Percentiles rank a stretch among this genome's conserved stretches.
These are phyloP conservation scores for Alternaria sp. DNA, from an alignment of 2,329 filamentous ascomycete genomes.

Conservation along the genomic window DNA sequence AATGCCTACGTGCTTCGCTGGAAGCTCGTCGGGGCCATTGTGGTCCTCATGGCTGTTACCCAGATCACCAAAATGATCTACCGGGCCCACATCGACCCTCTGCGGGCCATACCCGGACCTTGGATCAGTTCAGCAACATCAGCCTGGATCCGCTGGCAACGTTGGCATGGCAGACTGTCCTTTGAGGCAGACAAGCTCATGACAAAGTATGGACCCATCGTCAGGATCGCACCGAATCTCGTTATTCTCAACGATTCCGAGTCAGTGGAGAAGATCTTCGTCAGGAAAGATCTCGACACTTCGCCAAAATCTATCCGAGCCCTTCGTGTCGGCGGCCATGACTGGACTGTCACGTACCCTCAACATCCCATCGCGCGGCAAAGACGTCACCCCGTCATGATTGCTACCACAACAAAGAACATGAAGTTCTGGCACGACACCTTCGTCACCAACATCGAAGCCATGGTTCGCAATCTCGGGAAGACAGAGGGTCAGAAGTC, in stretches of 20 bases:
- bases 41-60: neutral
- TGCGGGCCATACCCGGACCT: constrained; percentile 22
- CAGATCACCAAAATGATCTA: constrained; percentile 17
- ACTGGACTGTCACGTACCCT: constrained; percentile 31
- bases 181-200: constrained; percentile 28
- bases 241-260: constrained; percentile 26
- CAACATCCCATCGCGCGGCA: constrained; percentile 23
- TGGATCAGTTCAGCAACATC: constrained; percentile 25
- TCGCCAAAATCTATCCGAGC: constrained; percentile 27
- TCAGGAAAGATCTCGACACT: constrained; percentile 25
- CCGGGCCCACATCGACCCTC: constrained; percentile 15
- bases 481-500: constrained; percentile 15
- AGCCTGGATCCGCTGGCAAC: constrained; percentile 27
- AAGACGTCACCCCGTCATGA: constrained; percentile 27
- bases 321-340: constrained; percentile 25
- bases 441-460: constrained; percentile 23
- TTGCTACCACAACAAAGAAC: constrained; percentile 26
- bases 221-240: constrained; percentile 26
- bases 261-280: constrained; percentile 23
- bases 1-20: neutral
- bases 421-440: constrained; percentile 19
- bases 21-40: neutral
- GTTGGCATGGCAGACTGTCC: constrained; percentile 25
- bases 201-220: constrained; percentile 23
- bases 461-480: constrained; percentile 21